A percentile compares a stretch with the other conserved stretches of the same genome.
phyloP scores from a whole-genome alignment of 768 basidiomycete species.

The Tylopilus cervinicoccineus region DNA sequence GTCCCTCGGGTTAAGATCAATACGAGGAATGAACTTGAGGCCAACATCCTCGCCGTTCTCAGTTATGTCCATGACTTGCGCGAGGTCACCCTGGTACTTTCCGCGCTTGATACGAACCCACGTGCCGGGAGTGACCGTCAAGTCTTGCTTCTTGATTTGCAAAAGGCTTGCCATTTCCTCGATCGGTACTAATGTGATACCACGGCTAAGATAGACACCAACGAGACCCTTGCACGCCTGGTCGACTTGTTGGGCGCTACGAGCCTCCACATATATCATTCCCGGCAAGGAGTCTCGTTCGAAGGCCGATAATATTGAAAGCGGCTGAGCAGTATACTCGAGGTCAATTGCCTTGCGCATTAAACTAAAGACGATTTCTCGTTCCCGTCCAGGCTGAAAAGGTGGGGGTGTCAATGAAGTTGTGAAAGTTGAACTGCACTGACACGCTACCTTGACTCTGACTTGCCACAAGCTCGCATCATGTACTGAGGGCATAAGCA shows the following conservation, averaged over 20 bases:
- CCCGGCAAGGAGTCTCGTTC: constrained; percentile 93
- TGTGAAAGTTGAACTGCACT: background rate
- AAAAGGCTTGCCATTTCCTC: constrained; percentile 97
- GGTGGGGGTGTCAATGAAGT: background rate
- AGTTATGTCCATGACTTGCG: constrained; percentile 91
- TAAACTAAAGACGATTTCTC: constrained; percentile 89
- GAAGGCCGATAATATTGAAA: constrained; percentile 91
- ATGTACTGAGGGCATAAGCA: constrained; percentile 95
- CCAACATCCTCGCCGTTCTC: constrained; percentile 93
- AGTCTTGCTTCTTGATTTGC: constrained; percentile 92
- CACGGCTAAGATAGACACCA: constrained; percentile 83
- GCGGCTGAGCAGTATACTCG: constrained; percentile 71
- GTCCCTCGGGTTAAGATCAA: constrained; percentile 91
- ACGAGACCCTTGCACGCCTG: constrained; percentile 87
- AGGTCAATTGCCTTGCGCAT: constrained; percentile 90
- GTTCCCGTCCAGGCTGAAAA: constrained; percentile 80
- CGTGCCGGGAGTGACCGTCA: constrained; percentile 76
- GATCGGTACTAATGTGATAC: constrained; percentile 84
- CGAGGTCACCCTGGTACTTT: constrained; percentile 91
- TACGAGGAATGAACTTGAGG: constrained; percentile 93
- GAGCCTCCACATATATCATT: constrained; percentile 95
- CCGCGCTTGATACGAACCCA: constrained; percentile 97
- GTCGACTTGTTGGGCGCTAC: constrained; percentile 79
- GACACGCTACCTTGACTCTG: constrained; percentile 70
- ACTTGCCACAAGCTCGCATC: constrained; percentile 97